phyloP scores from a whole-genome alignment of 345 rosid genomes.

The Eucalyptus pauciflora region DNA sequence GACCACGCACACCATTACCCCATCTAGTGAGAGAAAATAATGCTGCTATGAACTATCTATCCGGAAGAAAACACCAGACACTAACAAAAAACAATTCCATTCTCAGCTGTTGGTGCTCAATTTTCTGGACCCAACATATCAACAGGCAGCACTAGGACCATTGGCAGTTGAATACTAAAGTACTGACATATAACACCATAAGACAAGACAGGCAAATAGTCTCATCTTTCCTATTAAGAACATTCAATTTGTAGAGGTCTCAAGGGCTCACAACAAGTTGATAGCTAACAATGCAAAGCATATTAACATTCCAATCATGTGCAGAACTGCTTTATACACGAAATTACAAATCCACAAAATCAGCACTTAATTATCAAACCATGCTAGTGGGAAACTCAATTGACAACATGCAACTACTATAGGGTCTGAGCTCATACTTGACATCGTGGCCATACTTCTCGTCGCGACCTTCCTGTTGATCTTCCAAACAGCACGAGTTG shows the following conservation, averaged over 20 bases:
- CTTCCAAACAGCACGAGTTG: slow-evolving; percentile 39
- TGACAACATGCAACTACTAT: background rate
- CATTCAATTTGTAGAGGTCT: background rate
- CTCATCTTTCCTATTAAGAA: background rate
- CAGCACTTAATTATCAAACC: background rate
- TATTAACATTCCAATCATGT: background rate
- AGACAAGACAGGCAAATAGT: background rate
- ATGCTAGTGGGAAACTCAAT: background rate
- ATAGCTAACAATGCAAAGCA: background rate
- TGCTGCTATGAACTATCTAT: background rate
- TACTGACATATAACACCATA: background rate
- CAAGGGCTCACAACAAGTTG: background rate
- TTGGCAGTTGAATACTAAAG: background rate
- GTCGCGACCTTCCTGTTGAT: slow-evolving; percentile 20
- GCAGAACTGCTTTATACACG: background rate
- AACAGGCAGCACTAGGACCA: background rate
- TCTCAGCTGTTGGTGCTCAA: background rate
- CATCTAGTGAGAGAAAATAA: background rate
- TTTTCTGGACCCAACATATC: background rate
- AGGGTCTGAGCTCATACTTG: slow-evolving; percentile 24
- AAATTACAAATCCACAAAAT: background rate
- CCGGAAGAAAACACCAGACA: background rate
- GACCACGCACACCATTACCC: background rate
- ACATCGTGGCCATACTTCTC: background rate
- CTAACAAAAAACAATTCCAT: background rate